Conservation (phyloP, 805 yeast genomes). For the Metschnikowia drakensbergensis region DNA sequence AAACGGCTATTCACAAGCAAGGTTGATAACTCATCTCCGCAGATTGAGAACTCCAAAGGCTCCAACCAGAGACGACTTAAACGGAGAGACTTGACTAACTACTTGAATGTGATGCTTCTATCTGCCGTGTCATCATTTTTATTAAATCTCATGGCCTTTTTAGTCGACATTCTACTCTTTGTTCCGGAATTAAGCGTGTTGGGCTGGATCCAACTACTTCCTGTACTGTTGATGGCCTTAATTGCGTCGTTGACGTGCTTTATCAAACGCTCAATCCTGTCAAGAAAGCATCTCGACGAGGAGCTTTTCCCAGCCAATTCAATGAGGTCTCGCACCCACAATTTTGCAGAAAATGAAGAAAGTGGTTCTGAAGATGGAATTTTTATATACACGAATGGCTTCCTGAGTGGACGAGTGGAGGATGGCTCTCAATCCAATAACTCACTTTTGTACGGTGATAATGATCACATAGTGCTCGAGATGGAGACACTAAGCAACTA, state of each 20-base stretch:
- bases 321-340: conserved; percentile 6
- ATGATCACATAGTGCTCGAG: neutral
- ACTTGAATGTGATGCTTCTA: conserved; percentile 49
- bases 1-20: neutral
- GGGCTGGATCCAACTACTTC: conserved; percentile 78
- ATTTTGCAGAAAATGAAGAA: conserved; percentile 21
- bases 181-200: conserved; percentile 71
- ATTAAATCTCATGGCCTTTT: conserved; percentile 64
- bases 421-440: neutral
- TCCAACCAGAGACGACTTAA: neutral
- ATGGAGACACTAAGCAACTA: neutral
- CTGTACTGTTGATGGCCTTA: conserved; percentile 62
- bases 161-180: conserved; percentile 79
- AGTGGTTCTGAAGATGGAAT: conserved; percentile 42
- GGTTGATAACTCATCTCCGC: neutral
- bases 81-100: conserved; percentile 18
- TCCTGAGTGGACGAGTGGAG: conserved; percentile 23
- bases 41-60: neutral
- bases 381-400: conserved; percentile 41
- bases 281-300: conserved; percentile 42
- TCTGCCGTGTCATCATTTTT: conserved; percentile 68
- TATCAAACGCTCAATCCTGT: conserved; percentile 61
- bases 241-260: conserved; percentile 66
- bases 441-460: neutral
- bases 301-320: conserved; percentile 9